These are phyloP conservation scores for Lepidium didymum DNA, from an alignment of 345 rosid species.

Conservation along the genomic window DNA sequence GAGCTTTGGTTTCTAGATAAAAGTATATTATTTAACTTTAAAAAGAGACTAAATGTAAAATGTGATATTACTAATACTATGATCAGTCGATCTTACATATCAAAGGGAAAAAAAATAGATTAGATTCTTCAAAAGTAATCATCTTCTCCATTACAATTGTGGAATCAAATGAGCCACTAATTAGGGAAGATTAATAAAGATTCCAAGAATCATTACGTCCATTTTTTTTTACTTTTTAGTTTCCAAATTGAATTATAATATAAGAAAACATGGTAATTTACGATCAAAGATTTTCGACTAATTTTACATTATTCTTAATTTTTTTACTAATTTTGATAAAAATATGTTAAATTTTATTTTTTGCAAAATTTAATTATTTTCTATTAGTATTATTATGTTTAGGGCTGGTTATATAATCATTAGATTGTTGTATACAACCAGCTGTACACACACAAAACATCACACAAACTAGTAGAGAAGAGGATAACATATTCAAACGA, in stretches of 20 bases:
- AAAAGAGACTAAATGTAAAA: constrained; percentile 10
- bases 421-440: no score
- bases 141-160: constrained; percentile 16
- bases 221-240: neutral
- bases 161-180: constrained; percentile 1
- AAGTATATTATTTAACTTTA: neutral
- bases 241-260: neutral
- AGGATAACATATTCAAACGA: no score
- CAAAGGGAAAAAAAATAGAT: neutral
- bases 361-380: no score
- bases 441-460: no score
- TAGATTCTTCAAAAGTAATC: constrained; percentile 17
- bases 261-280: no score
- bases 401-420: no score
- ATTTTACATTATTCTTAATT: no score
- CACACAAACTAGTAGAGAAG: no score
- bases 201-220: neutral
- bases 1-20: neutral
- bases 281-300: no score
- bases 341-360: no score
- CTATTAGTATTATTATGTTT: no score
- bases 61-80: constrained; percentile 1
- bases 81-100: constrained; percentile 24
- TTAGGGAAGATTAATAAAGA: neutral
- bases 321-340: no score